Conservation (phyloP, 179 eudicot species). For the Carnegiea gigantea region DNA sequence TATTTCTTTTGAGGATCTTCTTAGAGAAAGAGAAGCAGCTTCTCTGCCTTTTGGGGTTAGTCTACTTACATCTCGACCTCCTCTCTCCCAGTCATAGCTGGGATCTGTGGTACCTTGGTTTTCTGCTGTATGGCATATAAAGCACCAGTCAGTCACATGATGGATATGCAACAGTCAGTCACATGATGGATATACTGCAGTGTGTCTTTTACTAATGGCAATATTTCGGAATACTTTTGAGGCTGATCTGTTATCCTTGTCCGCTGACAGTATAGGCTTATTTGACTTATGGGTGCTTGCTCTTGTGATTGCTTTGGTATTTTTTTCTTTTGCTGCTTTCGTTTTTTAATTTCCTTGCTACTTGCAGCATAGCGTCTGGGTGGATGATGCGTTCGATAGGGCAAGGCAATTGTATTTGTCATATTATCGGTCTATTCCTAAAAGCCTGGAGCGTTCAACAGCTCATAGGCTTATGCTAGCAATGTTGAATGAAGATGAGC, state of each 20-base stretch:
- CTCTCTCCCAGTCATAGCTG: neutral
- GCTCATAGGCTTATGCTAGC: slow-evolving; percentile 95
- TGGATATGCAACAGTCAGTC: neutral
- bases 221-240: slow-evolving; percentile 2
- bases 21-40: neutral
- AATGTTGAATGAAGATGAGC: slow-evolving; percentile 97
- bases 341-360: slow-evolving; percentile 19
- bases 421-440: slow-evolving; percentile 92
- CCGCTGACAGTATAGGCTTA: too few relatives aligned
- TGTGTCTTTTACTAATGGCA: neutral
- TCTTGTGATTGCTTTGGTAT: neutral
- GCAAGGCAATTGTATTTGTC: slow-evolving; percentile 92
- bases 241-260: neutral
- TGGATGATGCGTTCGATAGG: slow-evolving; percentile 98
- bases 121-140: neutral
- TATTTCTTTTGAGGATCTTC: neutral
- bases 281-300: neutral
- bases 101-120: neutral
- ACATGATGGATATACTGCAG: neutral
- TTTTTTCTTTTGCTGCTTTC: neutral
- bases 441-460: slow-evolving; percentile 98
- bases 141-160: too few relatives aligned
- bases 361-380: slow-evolving; percentile 99
- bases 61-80: too few relatives aligned
- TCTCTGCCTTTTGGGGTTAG: neutral